Evolutionary conservation across 192 early-diverging fungal species (phyloP).

Genomic region (Paraglomus occultum): DNA sequence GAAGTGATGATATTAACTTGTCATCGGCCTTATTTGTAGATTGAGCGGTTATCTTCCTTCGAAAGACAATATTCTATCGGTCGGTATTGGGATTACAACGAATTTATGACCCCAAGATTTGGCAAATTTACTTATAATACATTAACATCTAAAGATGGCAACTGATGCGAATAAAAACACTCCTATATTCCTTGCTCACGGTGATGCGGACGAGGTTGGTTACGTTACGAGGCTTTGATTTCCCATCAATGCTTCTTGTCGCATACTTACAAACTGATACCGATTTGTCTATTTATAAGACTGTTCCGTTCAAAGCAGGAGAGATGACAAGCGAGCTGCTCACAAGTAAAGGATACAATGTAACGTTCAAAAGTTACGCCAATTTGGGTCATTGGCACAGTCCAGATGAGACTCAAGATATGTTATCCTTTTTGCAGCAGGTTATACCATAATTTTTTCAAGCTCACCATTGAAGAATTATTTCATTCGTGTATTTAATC

Average conservation of each 20-base stretch:
- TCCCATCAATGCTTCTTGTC: too few species aligned
- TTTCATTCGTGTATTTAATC: too few species aligned
- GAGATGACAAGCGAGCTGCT: constrained; percentile 63
- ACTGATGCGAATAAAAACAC: constrained; percentile 62
- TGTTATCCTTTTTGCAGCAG: constrained; percentile 64
- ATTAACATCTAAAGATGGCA: constrained; percentile 36
- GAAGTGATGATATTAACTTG: background rate
- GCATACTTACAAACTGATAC: too few species aligned
- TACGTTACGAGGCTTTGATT: background rate
- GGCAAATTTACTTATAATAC: background rate
- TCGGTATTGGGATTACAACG: constrained; percentile 28
- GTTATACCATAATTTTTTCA: constrained; percentile 39
- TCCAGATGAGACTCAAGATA: constrained; percentile 74
- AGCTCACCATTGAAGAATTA: too few species aligned
- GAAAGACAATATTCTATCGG: constrained; percentile 44
- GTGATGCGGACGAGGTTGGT: constrained; percentile 62
- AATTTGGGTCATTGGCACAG: constrained; percentile 71
- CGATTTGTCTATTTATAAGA: constrained; percentile 24
- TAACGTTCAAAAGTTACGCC: constrained; percentile 77
- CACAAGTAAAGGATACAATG: constrained; percentile 54
- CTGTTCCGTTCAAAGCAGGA: constrained; percentile 72
- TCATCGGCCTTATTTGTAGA: constrained; percentile 40
- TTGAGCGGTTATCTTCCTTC: constrained; percentile 83
- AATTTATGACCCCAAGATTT: background rate
- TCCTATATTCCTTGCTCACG: constrained; percentile 86